These are phyloP conservation scores for Microcos paniculata DNA, from an alignment of 345 rosid species.

Conservation along the genomic window DNA sequence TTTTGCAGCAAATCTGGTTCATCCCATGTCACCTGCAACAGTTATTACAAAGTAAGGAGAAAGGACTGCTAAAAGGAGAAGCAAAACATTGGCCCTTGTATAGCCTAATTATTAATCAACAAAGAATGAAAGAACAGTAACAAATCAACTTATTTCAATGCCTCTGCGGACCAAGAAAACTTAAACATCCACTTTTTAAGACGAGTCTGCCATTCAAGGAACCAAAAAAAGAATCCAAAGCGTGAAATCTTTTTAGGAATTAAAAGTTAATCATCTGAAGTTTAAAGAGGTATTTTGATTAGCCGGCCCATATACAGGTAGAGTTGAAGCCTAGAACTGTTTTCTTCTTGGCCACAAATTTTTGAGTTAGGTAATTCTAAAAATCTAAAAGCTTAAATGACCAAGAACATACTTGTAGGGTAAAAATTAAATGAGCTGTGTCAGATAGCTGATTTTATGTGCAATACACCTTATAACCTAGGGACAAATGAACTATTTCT, in stretches of 20 bases:
- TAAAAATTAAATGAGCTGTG: conserved; percentile 16
- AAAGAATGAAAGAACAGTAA: not conserved
- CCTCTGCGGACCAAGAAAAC: not conserved
- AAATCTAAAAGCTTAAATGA: not conserved
- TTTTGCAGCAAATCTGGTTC: conserved; percentile 93
- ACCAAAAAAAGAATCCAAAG: not conserved
- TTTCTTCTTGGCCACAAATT: not conserved
- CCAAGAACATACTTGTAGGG: conserved; percentile 6
- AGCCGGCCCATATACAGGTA: not conserved
- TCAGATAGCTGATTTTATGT: conserved; percentile 4
- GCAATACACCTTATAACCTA: conserved; percentile 11
- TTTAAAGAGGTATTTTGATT: not conserved
- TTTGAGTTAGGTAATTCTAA: not conserved
- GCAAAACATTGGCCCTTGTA: not conserved
- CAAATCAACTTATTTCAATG: not conserved
- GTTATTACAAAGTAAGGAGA: not conserved
- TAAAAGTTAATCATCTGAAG: not conserved
- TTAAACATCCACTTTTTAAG: not conserved
- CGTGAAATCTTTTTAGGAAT: not conserved
- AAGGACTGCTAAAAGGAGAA: not conserved
- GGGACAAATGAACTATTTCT: not conserved
- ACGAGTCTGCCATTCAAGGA: not conserved
- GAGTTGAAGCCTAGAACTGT: not conserved
- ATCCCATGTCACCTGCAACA: conserved; percentile 86
- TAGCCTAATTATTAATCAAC: not conserved